A percentile compares a stretch with the other conserved stretches of the same genome.
Conservation (phyloP, 805 yeast genomes). For the Saccharomycopsis synnaedendra region DNA sequence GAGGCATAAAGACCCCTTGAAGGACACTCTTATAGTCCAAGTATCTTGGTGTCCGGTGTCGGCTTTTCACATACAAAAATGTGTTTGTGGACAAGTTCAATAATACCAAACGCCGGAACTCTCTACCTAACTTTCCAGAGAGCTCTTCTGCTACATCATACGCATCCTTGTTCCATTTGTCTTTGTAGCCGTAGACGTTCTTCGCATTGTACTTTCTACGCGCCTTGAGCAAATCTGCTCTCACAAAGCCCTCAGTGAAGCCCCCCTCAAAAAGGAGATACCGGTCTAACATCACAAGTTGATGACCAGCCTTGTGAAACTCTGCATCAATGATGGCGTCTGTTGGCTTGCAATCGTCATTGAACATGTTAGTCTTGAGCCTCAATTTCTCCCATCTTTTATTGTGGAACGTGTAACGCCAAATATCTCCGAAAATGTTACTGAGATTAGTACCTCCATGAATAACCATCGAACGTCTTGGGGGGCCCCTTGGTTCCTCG, state of each 20-base stretch:
- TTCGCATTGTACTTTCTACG: not conserved
- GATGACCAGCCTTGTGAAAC: constrained; percentile 7
- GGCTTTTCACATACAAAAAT: constrained; percentile 4
- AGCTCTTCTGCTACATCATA: constrained; percentile 2
- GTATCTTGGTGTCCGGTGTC: not conserved
- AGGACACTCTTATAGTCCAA: not conserved
- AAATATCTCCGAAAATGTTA: constrained; percentile 12
- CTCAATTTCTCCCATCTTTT: constrained; percentile 8
- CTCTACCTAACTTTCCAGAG: not conserved
- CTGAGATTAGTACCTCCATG: constrained; percentile 15
- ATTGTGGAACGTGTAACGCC: constrained; percentile 9
- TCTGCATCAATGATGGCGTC: constrained; percentile 1
- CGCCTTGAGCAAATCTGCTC: constrained; percentile 1
- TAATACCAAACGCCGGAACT: constrained; percentile 3
- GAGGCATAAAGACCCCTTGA: not conserved
- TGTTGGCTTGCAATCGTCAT: not conserved
- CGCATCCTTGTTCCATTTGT: constrained; percentile 5
- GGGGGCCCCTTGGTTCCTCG: not conserved
- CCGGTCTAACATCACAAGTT: constrained; percentile 7
- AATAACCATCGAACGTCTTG: constrained; percentile 2
- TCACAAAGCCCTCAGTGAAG: not conserved
- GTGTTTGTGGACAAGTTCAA: constrained; percentile 5
- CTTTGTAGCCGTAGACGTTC: constrained; percentile 1
- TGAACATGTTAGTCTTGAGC: not conserved
- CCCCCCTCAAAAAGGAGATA: constrained; percentile 7